These are phyloP conservation scores for Croton setiger DNA, from an alignment of 441 rosid species.

Conservation along the genomic window DNA sequence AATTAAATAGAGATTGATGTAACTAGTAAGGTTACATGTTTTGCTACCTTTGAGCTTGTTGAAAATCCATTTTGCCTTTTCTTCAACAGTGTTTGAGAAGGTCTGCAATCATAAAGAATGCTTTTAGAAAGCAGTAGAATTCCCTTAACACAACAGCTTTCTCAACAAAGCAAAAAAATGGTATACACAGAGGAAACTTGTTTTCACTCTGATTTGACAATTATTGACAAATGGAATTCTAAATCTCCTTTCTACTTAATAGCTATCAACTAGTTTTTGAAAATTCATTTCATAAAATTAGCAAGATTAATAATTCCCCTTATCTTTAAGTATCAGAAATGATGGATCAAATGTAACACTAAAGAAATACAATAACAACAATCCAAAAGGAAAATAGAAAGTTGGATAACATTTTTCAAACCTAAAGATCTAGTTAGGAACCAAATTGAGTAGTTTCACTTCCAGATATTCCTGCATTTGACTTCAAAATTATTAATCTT, in stretches of 20 bases:
- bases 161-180: background rate
- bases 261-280: background rate
- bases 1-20: background rate
- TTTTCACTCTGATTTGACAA: background rate
- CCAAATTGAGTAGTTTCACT: background rate
- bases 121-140: constrained; percentile 19
- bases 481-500: too few species aligned
- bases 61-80: constrained; percentile 92
- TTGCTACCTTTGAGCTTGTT: constrained; percentile 82
- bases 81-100: constrained; percentile 79
- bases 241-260: constrained; percentile 1
- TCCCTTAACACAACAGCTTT: background rate
- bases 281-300: background rate
- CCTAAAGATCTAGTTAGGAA: background rate
- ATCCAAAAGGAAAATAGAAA: background rate
- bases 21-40: background rate
- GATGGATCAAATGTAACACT: background rate
- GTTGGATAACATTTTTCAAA: background rate
- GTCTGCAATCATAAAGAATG: constrained; percentile 38
- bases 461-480: background rate
- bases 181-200: background rate
- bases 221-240: background rate
- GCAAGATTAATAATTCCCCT: background rate
- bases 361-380: background rate
- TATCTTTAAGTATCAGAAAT: background rate